Percentiles rank a stretch among this genome's conserved stretches.
Conservation (phyloP, 257 asterid genomes). For the Penstemon eatonii region DNA sequence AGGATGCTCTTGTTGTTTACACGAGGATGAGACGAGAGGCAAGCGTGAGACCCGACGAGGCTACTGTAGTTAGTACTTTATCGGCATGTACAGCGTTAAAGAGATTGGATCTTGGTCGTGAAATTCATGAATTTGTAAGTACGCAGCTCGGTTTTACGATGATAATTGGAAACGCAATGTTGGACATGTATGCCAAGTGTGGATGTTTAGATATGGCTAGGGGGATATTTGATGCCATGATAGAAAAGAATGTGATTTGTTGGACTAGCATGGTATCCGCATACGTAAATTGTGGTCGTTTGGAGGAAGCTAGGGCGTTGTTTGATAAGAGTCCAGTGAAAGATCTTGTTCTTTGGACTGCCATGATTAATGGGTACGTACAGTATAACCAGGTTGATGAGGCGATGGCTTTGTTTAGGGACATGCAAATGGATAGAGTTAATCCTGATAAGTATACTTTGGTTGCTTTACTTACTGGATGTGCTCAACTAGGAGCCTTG, state of each 20-base stretch:
- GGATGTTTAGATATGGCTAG: conserved; percentile 67
- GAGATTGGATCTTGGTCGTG: conserved; percentile 64
- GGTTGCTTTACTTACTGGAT: conserved; percentile 78
- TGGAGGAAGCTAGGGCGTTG: conserved; percentile 68
- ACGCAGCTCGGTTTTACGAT: conserved; percentile 49
- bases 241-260: conserved; percentile 64
- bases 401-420: conserved; percentile 60
- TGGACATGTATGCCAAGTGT: conserved; percentile 91
- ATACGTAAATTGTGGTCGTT: conserved; percentile 48
- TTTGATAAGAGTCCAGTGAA: conserved; percentile 63
- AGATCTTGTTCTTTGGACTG: conserved; percentile 82
- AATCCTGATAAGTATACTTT: conserved; percentile 82
- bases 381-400: conserved; percentile 76
- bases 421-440: conserved; percentile 63
- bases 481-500: conserved; percentile 78
- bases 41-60: conserved; percentile 60
- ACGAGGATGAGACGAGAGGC: conserved; percentile 49
- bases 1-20: conserved; percentile 62
- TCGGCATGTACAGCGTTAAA: conserved; percentile 74
- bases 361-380: conserved; percentile 81
- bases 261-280: conserved; percentile 88
- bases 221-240: conserved; percentile 58
- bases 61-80: conserved; percentile 74
- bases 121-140: conserved; percentile 58
- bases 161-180: conserved; percentile 63